Evolutionary conservation across 1,284 basidiomycete species (phyloP).

Genomic region (Ganoderma meredithae): DNA sequence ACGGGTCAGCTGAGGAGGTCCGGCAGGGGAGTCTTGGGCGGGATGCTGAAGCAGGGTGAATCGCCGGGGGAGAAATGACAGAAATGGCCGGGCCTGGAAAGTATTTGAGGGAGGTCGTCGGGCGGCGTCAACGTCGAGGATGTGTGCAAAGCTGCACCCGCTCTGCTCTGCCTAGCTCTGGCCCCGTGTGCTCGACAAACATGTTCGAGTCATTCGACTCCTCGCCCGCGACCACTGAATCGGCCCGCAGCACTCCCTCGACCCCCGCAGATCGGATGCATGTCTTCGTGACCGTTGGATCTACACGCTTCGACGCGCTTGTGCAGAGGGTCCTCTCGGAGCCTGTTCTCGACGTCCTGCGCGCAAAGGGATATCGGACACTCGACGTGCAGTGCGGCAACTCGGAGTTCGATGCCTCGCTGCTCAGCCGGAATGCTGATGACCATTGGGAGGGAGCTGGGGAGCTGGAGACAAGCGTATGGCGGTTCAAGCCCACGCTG

Average conservation of each 20-base stretch:
- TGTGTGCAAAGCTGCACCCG: slow-evolving; percentile 9
- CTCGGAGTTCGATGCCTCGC: slow-evolving; percentile 37
- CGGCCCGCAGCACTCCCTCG: slow-evolving; percentile 22
- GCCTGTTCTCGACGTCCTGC: slow-evolving; percentile 61
- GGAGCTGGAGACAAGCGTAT: slow-evolving; percentile 65
- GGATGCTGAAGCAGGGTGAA: slow-evolving; percentile 23
- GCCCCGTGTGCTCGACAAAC: slow-evolving; percentile 3
- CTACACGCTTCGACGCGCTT: slow-evolving; percentile 86
- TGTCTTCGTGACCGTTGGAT: slow-evolving; percentile 89
- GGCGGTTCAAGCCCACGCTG: slow-evolving; percentile 79
- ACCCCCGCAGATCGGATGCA: slow-evolving; percentile 51
- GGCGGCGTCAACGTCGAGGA: slow-evolving; percentile 18
- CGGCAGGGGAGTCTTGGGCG: slow-evolving; percentile 15
- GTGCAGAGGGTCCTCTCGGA: slow-evolving; percentile 69
- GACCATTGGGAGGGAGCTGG: slow-evolving; percentile 42
- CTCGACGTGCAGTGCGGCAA: slow-evolving; percentile 83
- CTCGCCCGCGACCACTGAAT: slow-evolving; percentile 16
- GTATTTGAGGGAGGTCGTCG: slow-evolving; percentile 9
- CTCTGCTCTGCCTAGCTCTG: background rate
- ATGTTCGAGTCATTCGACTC: slow-evolving; percentile 28
- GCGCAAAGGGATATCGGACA: slow-evolving; percentile 58
- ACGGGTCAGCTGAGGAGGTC: slow-evolving; percentile 25
- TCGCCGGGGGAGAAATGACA: slow-evolving; percentile 18
- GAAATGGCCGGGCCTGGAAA: background rate
- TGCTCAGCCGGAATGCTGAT: slow-evolving; percentile 30